A percentile compares a stretch with the other conserved stretches of the same genome.
phyloP scores from a whole-genome alignment of 1,139 yeast species.

The Pneumocystis carinii region DNA sequence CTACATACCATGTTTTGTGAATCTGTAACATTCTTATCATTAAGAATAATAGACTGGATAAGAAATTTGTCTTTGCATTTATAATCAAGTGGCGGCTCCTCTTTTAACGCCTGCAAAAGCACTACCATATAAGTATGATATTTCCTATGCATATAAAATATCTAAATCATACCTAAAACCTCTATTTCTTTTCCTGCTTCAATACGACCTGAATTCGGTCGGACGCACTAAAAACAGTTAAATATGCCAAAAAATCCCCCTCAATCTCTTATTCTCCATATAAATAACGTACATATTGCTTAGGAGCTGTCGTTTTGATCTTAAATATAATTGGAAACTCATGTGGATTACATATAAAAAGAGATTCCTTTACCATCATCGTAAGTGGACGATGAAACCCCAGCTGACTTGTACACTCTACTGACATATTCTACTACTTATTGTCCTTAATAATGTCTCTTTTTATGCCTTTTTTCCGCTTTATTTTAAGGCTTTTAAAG shows the following conservation, averaged over 20 bases:
- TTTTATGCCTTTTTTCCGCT: slow-evolving; percentile 2
- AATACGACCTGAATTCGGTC: slow-evolving; percentile 11
- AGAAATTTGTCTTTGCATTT: slow-evolving; percentile 86
- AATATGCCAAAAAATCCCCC: not conserved
- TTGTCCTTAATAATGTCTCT: not conserved
- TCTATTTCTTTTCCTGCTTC: slow-evolving; percentile 13
- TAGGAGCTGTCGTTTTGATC: slow-evolving; percentile 97
- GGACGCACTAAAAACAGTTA: slow-evolving; percentile 13
- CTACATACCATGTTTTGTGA: slow-evolving; percentile 12
- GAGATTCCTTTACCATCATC: slow-evolving; percentile 12
- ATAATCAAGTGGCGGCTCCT: slow-evolving; percentile 56
- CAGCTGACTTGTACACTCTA: slow-evolving; percentile 10
- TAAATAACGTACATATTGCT: slow-evolving; percentile 23
- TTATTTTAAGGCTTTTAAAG: not conserved
- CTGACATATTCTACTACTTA: slow-evolving; percentile 4
- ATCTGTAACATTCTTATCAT: slow-evolving; percentile 14
- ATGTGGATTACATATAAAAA: slow-evolving; percentile 12
- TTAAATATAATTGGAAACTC: slow-evolving; percentile 60
- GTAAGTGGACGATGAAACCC: slow-evolving; percentile 12
- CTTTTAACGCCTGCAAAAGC: slow-evolving; percentile 68
- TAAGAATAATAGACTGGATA: slow-evolving; percentile 68
- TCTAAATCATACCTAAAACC: slow-evolving; percentile 7
- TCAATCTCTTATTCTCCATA: not conserved
- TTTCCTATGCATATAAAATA: not conserved
- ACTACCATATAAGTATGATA: slow-evolving; percentile 19